Evolutionary conservation across 2,329 filamentous ascomycete genomes (phyloP).

Genomic region (Colletotrichum neosansevieriae): DNA sequence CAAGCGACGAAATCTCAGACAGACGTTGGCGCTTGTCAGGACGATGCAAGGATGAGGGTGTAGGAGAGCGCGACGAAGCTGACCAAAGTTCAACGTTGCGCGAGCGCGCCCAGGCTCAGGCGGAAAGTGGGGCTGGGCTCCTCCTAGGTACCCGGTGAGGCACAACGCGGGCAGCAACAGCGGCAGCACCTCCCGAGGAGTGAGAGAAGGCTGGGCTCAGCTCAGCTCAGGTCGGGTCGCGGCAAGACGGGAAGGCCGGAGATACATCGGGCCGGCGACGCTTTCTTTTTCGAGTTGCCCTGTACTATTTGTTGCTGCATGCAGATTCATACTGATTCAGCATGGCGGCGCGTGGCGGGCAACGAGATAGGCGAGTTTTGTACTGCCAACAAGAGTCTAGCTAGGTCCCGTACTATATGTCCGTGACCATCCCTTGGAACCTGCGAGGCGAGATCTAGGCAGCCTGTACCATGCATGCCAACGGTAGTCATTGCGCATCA

Average conservation of each 20-base stretch:
- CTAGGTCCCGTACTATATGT: too few relatives aligned
- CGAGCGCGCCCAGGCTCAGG: conserved; percentile 32
- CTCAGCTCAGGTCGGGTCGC: too few relatives aligned
- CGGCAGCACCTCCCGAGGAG: conserved; percentile 23
- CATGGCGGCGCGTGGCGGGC: neutral
- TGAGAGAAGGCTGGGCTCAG: conserved; percentile 12
- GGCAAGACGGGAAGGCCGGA: conserved; percentile 2
- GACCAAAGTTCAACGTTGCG: conserved; percentile 29
- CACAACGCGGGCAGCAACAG: conserved; percentile 17
- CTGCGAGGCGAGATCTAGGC: too few relatives aligned
- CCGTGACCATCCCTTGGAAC: too few relatives aligned
- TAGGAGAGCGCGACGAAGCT: conserved; percentile 37
- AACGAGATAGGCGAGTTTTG: neutral
- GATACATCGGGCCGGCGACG: conserved; percentile 31
- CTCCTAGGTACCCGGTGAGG: conserved; percentile 31
- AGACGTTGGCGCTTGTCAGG: conserved; percentile 7
- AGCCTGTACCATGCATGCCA: too few relatives aligned
- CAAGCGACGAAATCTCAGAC: conserved; percentile 1
- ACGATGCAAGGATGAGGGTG: conserved; percentile 32
- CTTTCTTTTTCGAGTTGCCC: conserved; percentile 32
- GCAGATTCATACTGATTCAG: conserved; percentile 1
- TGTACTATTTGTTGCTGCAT: neutral
- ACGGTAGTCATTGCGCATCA: too few relatives aligned
- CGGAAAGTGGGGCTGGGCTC: conserved; percentile 36
- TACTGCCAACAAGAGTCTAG: too few relatives aligned